Conservation (phyloP, 2,329 filamentous ascomycete genomes). For the Scortechinia acanthostroma region DNA sequence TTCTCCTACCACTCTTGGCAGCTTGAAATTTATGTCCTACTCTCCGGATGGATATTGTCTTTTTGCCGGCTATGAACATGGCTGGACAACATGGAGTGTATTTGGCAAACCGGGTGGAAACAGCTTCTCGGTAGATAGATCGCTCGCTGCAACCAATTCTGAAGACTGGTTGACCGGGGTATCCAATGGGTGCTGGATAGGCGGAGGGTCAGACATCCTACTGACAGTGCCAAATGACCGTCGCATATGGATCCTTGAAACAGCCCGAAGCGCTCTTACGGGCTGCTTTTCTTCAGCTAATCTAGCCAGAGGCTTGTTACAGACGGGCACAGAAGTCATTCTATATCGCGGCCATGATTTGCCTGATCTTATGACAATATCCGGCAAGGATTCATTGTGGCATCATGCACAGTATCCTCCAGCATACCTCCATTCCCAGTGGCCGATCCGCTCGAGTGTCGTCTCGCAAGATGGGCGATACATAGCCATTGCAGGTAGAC, state of each 20-base stretch:
- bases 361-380: conserved; percentile 82
- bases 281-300: conserved; percentile 89
- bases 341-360: conserved; percentile 90
- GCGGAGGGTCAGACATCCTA: conserved; percentile 78
- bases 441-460: conserved; percentile 82
- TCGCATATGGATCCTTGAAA: conserved; percentile 79
- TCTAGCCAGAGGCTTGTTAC: conserved; percentile 78
- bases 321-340: conserved; percentile 82
- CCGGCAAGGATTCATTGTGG: conserved; percentile 89
- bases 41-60: conserved; percentile 94
- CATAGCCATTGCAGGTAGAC: conserved; percentile 86
- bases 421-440: conserved; percentile 80
- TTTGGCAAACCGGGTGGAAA: conserved; percentile 84
- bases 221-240: conserved; percentile 67
- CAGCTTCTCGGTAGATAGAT: conserved; percentile 68
- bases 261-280: conserved; percentile 86
- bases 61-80: conserved; percentile 84
- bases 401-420: conserved; percentile 82
- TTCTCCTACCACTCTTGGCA: conserved; percentile 61
- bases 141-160: conserved; percentile 58
- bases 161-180: conserved; percentile 83
- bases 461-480: conserved; percentile 90
- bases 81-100: conserved; percentile 95
- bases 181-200: conserved; percentile 75
- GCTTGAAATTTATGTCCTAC: conserved; percentile 70